Percentiles rank a stretch among this genome's conserved stretches.
Evolutionary conservation across 2,329 filamentous ascomycete species (phyloP).

Genomic region (Aspergillus novoparasiticus): DNA sequence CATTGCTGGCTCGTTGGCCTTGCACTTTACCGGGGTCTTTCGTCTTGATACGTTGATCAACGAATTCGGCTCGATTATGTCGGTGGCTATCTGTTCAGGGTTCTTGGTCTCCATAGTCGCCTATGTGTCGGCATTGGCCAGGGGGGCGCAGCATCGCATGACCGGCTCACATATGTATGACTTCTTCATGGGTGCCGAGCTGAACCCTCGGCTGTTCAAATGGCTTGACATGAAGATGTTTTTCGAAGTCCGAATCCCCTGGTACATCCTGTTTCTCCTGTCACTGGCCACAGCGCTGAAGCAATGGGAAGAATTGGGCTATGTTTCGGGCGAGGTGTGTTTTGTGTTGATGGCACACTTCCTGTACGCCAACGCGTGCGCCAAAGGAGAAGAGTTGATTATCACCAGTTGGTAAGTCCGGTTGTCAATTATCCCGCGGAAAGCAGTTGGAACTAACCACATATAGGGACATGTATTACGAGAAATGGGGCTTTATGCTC

Average conservation of each 20-base stretch:
- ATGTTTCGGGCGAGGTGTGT: conserved; percentile 76
- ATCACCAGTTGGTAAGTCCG: conserved; percentile 71
- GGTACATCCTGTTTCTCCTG: conserved; percentile 84
- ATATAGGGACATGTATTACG: conserved; percentile 81
- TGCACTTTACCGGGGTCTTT: conserved; percentile 84
- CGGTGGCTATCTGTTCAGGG: conserved; percentile 87
- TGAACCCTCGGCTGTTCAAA: conserved; percentile 81
- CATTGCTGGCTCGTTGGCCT: conserved; percentile 64
- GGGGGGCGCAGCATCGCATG: conserved; percentile 88
- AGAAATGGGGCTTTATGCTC: conserved; percentile 96
- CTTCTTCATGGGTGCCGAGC: conserved; percentile 87
- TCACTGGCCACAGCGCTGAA: conserved; percentile 72
- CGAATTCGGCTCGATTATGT: conserved; percentile 90
- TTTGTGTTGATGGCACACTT: conserved; percentile 88
- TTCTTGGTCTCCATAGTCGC: conserved; percentile 79
- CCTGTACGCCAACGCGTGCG: conserved; percentile 86
- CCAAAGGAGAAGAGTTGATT: conserved; percentile 89
- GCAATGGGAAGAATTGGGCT: conserved; percentile 81
- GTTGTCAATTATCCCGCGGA: background rate
- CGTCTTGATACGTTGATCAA: conserved; percentile 87
- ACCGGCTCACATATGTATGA: conserved; percentile 79
- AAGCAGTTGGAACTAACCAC: background rate
- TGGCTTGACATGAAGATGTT: conserved; percentile 94
- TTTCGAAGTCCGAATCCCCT: conserved; percentile 89
- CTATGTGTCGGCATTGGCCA: conserved; percentile 79